phyloP scores from a whole-genome alignment of 106 monocot genomes.

The Dactylorhiza incarnata region DNA sequence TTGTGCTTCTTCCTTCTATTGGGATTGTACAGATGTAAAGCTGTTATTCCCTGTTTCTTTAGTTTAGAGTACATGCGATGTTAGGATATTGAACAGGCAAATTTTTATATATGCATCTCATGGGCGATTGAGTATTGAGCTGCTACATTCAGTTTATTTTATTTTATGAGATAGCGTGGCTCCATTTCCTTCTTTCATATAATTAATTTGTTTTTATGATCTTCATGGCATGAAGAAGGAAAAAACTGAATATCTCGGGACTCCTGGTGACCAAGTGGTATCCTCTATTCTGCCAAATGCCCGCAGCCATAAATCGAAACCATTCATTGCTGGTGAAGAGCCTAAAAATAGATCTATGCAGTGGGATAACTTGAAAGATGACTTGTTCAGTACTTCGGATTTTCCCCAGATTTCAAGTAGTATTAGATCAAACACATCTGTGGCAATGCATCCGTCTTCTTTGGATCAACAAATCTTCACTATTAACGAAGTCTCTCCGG shows the following conservation, averaged over 20 bases:
- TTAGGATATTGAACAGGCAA: background rate
- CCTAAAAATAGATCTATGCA: conserved; percentile 28
- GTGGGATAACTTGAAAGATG: conserved; percentile 35
- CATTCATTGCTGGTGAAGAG: background rate
- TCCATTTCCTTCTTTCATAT: conserved; percentile 5
- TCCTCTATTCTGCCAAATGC: conserved; percentile 3
- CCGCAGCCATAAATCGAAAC: background rate
- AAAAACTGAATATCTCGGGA: conserved; percentile 6
- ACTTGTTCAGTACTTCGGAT: conserved; percentile 19
- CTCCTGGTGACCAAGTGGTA: conserved; percentile 9
- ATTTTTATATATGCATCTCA: background rate
- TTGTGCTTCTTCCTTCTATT: background rate
- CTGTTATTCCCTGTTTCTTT: background rate
- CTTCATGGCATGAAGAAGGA: conserved; percentile 21
- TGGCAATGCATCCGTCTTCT: conserved; percentile 5
- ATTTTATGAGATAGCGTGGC: background rate
- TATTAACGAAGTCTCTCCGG: conserved; percentile 67
- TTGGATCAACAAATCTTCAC: conserved; percentile 22
- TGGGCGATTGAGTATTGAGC: background rate
- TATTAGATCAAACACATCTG: conserved; percentile 12
- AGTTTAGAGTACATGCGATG: background rate
- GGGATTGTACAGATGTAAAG: background rate
- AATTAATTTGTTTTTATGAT: background rate
- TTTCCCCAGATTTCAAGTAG: conserved; percentile 10
- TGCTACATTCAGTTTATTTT: background rate